Conservation (phyloP, 202 grass and related monocot species). For the Elaeis oleifera region DNA sequence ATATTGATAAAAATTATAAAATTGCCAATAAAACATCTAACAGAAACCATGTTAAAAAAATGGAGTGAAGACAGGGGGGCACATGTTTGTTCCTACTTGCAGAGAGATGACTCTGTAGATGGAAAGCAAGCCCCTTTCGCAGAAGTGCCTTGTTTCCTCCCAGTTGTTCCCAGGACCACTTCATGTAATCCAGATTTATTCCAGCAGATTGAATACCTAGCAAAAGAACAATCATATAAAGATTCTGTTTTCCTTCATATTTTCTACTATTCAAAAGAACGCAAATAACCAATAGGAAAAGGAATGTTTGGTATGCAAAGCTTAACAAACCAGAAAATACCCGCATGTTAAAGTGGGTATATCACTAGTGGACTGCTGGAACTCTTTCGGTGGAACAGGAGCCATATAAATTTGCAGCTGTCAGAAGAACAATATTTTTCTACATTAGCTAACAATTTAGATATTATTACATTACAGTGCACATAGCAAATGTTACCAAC, state of each 20-base stretch:
- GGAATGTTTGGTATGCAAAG: neutral
- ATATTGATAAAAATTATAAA: too few relatives aligned
- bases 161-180: slow-evolving; percentile 72
- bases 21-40: too few relatives aligned
- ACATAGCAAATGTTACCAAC: slow-evolving; percentile 24
- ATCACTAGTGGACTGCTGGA: slow-evolving; percentile 48
- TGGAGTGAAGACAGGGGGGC: neutral
- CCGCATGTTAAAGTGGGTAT: slow-evolving; percentile 67
- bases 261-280: neutral
- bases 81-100: slow-evolving; percentile 54
- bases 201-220: slow-evolving; percentile 86
- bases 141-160: slow-evolving; percentile 89
- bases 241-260: neutral
- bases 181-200: slow-evolving; percentile 69
- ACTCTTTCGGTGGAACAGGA: slow-evolving; percentile 43
- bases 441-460: slow-evolving; percentile 5
- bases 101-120: slow-evolving; percentile 64
- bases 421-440: slow-evolving; percentile 1
- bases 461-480: neutral
- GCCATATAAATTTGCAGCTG: slow-evolving; percentile 59
- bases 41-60: too few relatives aligned
- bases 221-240: slow-evolving; percentile 13
- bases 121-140: slow-evolving; percentile 47
- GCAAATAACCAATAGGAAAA: neutral
- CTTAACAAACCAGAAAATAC: slow-evolving; percentile 45